Evolutionary conservation across 257 asterid species (phyloP).

Genomic region (Solanum rostratum): DNA sequence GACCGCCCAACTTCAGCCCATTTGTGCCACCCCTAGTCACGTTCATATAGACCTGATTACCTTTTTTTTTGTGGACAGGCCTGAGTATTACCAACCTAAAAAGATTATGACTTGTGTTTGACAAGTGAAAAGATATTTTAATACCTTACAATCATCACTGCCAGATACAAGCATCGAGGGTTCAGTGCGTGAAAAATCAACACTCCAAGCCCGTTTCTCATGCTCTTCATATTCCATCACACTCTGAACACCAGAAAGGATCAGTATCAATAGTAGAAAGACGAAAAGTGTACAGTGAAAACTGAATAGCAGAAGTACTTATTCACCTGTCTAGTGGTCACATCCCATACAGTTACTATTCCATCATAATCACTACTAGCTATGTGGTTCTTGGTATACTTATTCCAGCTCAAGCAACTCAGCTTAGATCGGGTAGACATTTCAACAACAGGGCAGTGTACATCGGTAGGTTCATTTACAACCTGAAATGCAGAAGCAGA

Average conservation of each 20-base stretch:
- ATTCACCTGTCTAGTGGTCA: conserved; percentile 29
- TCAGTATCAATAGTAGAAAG: background rate
- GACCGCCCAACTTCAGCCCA: too few relatives aligned
- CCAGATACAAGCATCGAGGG: conserved; percentile 48
- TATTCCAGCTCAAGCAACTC: conserved; percentile 44
- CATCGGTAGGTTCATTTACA: conserved; percentile 34
- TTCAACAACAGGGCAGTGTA: conserved; percentile 35
- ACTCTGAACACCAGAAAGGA: conserved; percentile 17
- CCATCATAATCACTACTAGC: conserved; percentile 46
- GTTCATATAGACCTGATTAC: background rate
- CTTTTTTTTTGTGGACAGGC: background rate
- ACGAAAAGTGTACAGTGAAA: background rate
- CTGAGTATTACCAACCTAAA: background rate
- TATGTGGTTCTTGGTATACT: conserved; percentile 26
- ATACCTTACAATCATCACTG: conserved; percentile 45
- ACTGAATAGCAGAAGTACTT: background rate
- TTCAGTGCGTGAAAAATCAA: conserved; percentile 34
- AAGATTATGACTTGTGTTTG: background rate
- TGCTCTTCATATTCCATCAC: conserved; percentile 42
- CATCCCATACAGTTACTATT: conserved; percentile 44
- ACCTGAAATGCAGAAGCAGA: conserved; percentile 17
- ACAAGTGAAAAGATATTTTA: background rate
- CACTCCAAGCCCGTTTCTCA: conserved; percentile 48
- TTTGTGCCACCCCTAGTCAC: background rate
- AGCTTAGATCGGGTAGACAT: conserved; percentile 37